phyloP scores from a whole-genome alignment of 768 basidiomycete genomes.

The Kwoniella newhampshirensis region DNA sequence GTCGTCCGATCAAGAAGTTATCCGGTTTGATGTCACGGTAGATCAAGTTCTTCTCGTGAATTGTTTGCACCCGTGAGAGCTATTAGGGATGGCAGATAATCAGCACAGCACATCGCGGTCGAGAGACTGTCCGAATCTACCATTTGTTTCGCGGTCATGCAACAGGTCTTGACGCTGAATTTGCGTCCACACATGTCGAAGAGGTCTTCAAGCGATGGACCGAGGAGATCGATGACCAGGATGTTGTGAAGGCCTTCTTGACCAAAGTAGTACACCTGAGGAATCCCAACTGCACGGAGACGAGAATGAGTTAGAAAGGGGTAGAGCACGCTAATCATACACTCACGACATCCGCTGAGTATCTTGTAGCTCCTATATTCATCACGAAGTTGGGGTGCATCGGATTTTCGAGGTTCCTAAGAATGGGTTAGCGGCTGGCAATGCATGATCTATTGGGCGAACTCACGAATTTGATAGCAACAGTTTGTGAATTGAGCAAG shows the following conservation, averaged over 20 bases:
- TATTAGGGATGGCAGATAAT: constrained; percentile 53
- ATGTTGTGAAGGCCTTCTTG: constrained; percentile 99
- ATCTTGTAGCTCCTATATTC: constrained; percentile 99
- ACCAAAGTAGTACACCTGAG: constrained; percentile 99
- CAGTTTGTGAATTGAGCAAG: constrained; percentile 94
- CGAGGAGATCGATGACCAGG: constrained; percentile 94
- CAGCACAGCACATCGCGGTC: not conserved
- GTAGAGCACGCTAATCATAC: constrained; percentile 16
- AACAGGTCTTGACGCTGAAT: constrained; percentile 96
- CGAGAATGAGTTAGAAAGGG: constrained; percentile 8
- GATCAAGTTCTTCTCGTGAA: constrained; percentile 99
- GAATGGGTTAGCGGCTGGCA: not conserved
- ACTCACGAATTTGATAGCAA: constrained; percentile 99
- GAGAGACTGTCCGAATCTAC: constrained; percentile 57
- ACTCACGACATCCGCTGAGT: constrained; percentile 83
- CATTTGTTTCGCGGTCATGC: constrained; percentile 99
- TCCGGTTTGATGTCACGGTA: constrained; percentile 99
- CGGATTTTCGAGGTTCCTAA: constrained; percentile 75
- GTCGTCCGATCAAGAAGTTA: constrained; percentile 95
- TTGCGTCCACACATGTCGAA: constrained; percentile 99
- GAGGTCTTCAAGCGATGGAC: constrained; percentile 92
- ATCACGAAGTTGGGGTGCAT: constrained; percentile 95
- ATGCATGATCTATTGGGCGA: constrained; percentile 9
- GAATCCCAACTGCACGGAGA: constrained; percentile 75
- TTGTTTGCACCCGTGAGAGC: constrained; percentile 93